A percentile compares a stretch with the other conserved stretches of the same genome.
These are phyloP conservation scores for Rachicladosporium sp. DNA, from an alignment of 2,329 filamentous ascomycete genomes.

Conservation along the genomic window DNA sequence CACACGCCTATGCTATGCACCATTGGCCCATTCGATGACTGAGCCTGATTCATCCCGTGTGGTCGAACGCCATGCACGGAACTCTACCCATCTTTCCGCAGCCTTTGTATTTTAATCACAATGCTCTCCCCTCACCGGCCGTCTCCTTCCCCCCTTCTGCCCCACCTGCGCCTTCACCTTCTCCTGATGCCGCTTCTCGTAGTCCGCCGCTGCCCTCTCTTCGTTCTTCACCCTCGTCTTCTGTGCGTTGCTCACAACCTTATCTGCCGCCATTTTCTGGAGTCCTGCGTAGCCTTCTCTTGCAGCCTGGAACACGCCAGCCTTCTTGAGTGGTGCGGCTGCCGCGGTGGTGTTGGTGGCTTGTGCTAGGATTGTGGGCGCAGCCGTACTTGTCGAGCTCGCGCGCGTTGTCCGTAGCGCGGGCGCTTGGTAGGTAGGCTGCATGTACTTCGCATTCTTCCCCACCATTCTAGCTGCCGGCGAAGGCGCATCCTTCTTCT, in stretches of 20 bases:
- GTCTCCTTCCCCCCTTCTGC: too few relatives aligned
- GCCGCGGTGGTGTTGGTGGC: neutral
- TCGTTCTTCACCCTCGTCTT: conserved; percentile 11
- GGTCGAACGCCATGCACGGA: too few relatives aligned
- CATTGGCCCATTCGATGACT: too few relatives aligned
- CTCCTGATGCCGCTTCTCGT: conserved; percentile 13
- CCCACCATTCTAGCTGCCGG: conserved; percentile 1
- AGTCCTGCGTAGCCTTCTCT: conserved; percentile 2
- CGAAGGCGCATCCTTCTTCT: neutral
- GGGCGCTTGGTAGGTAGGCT: conserved; percentile 4
- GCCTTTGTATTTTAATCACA: too few relatives aligned
- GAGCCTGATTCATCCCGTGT: too few relatives aligned
- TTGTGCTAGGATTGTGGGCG: neutral
- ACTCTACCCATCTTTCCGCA: too few relatives aligned
- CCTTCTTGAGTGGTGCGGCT: conserved; percentile 1
- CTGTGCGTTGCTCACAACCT: conserved; percentile 4
- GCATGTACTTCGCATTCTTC: neutral
- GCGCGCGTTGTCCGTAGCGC: conserved; percentile 3
- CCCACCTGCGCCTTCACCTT: neutral
- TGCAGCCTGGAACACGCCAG: conserved; percentile 5
- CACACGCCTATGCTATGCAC: too few relatives aligned
- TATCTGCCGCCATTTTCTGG: conserved; percentile 1
- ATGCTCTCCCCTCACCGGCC: too few relatives aligned
- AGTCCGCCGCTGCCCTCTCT: conserved; percentile 16
- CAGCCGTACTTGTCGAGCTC: neutral